These are phyloP conservation scores for Daldinia grandis DNA, from an alignment of 495 filamentous ascomycete species.

Conservation along the genomic window DNA sequence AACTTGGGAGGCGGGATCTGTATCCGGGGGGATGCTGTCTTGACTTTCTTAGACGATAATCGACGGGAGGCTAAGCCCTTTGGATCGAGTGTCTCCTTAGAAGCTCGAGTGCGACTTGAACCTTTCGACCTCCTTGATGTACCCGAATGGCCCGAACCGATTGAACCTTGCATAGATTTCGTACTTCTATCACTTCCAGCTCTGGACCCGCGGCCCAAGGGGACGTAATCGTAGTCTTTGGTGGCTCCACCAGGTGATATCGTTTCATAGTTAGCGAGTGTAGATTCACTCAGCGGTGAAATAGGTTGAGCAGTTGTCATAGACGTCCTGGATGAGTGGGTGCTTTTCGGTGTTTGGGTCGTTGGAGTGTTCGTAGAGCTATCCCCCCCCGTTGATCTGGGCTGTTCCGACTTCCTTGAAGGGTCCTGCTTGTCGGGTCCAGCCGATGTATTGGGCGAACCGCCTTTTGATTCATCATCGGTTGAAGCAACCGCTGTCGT, in stretches of 20 bases:
- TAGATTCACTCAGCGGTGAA: constrained; percentile 9
- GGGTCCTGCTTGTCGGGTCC: not conserved
- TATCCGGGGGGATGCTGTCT: constrained; percentile 4
- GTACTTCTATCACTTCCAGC: constrained; percentile 15
- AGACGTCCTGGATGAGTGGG: not conserved
- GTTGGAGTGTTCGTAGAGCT: not conserved
- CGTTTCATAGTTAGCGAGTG: constrained; percentile 7
- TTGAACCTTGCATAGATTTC: constrained; percentile 9
- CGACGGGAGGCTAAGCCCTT: not conserved
- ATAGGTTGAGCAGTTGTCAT: not conserved
- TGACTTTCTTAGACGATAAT: constrained; percentile 3
- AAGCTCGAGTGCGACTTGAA: constrained; percentile 4
- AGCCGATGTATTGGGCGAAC: not conserved
- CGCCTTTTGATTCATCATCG: constrained; percentile 1
- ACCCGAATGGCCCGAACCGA: constrained; percentile 3
- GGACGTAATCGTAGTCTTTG: constrained; percentile 14
- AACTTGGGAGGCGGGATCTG: not conserved
- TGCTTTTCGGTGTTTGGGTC: not conserved
- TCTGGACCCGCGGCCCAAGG: constrained; percentile 1
- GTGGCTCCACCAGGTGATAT: not conserved
- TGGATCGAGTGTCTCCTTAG: not conserved
- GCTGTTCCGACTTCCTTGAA: not conserved
- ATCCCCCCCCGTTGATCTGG: not conserved
- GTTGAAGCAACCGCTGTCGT: not conserved
- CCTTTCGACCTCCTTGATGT: constrained; percentile 4